Evolutionary conservation across 2,329 filamentous ascomycete species (phyloP).

Genomic region (Phaeosphaeriaceae sp.): DNA sequence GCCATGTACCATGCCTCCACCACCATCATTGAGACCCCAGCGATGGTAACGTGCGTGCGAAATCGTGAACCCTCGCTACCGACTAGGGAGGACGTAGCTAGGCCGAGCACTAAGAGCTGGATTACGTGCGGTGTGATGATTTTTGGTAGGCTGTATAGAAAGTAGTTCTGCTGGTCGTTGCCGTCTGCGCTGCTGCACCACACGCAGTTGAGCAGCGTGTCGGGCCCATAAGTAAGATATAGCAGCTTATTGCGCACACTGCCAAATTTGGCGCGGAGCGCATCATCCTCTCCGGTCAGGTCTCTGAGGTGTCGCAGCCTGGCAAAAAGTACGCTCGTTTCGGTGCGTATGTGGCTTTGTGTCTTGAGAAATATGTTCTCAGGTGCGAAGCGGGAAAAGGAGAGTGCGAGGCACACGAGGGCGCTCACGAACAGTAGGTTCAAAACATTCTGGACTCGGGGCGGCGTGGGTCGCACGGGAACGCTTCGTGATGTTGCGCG

Average conservation of each 20-base stretch:
- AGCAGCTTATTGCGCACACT: conserved; percentile 73
- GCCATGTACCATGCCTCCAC: conserved; percentile 71
- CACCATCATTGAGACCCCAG: conserved; percentile 64
- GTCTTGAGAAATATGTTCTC: conserved; percentile 84
- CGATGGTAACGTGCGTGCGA: conserved; percentile 73
- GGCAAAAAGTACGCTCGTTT: conserved; percentile 83
- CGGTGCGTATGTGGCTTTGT: conserved; percentile 81
- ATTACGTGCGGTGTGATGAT: conserved; percentile 79
- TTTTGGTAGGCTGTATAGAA: conserved; percentile 80
- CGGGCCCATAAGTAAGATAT: conserved; percentile 83
- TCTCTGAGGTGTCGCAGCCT: conserved; percentile 69
- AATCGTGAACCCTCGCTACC: conserved; percentile 71
- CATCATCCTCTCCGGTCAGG: conserved; percentile 67
- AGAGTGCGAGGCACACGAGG: conserved; percentile 63
- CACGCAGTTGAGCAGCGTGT: conserved; percentile 74
- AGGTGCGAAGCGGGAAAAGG: conserved; percentile 71
- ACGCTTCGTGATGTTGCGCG: conserved; percentile 50
- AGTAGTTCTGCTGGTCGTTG: conserved; percentile 72
- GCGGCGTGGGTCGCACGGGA: conserved; percentile 64
- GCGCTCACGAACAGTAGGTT: conserved; percentile 65
- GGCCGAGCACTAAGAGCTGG: conserved; percentile 75
- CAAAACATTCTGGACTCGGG: conserved; percentile 63
- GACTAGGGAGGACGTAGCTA: conserved; percentile 74
- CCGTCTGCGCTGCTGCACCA: conserved; percentile 72
- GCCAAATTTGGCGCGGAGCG: conserved; percentile 69